Conservation (phyloP, 2,329 filamentous ascomycete genomes). For the Phaeoacremonium minimum region DNA sequence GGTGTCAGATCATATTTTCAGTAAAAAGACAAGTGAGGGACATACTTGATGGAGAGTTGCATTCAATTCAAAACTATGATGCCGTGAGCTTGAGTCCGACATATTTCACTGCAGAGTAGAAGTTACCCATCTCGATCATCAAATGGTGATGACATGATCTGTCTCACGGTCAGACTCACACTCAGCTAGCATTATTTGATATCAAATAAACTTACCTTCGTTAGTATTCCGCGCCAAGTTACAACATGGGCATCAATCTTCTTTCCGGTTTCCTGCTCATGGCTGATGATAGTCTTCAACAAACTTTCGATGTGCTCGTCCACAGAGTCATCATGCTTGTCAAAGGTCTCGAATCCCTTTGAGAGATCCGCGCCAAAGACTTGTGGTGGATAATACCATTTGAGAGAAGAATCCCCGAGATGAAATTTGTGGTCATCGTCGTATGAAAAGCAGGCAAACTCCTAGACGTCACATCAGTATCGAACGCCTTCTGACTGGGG, state of each 20-base stretch:
- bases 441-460: slow-evolving; percentile 92
- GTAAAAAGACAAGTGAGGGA: slow-evolving; percentile 5
- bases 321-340: slow-evolving; percentile 74
- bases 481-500: no score
- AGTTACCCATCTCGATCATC: slow-evolving; percentile 76
- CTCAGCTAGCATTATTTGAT: not conserved
- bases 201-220: slow-evolving; percentile 66
- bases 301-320: slow-evolving; percentile 88
- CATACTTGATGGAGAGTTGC: slow-evolving; percentile 83
- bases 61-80: slow-evolving; percentile 84
- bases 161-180: slow-evolving; percentile 4
- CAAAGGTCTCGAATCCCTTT: slow-evolving; percentile 75
- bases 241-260: slow-evolving; percentile 74
- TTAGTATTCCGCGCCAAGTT: slow-evolving; percentile 98
- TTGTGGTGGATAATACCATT: slow-evolving; percentile 79
- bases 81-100: no score
- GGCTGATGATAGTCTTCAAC: slow-evolving; percentile 67
- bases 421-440: slow-evolving; percentile 76
- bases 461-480: no score
- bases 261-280: slow-evolving; percentile 65
- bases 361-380: slow-evolving; percentile 68
- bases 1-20: slow-evolving; percentile 14
- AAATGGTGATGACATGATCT: slow-evolving; percentile 85
- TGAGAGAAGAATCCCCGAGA: slow-evolving; percentile 73
- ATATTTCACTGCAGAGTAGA: no score